Evolutionary conservation across 1,139 yeast genomes (phyloP).

Genomic region (Spathaspora sp.): DNA sequence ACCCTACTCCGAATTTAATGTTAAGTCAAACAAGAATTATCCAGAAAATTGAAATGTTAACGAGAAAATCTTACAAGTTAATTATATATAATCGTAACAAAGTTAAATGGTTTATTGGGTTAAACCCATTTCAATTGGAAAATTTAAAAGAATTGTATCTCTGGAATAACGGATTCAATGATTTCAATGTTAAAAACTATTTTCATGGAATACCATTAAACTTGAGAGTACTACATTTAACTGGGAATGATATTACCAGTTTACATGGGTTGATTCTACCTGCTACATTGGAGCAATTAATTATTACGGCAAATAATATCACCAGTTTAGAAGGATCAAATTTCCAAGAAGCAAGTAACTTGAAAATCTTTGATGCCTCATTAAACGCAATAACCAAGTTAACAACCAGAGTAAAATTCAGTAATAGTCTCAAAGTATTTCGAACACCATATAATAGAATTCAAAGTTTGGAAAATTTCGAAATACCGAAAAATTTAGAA

Average conservation of each 20-base stretch:
- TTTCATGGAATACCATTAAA: slow-evolving; percentile 9
- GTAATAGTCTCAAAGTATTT: slow-evolving; percentile 15
- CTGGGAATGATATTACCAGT: slow-evolving; percentile 19
- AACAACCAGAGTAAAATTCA: slow-evolving; percentile 17
- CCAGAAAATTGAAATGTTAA: slow-evolving; percentile 16
- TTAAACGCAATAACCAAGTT: slow-evolving; percentile 6
- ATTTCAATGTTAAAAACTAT: slow-evolving; percentile 10
- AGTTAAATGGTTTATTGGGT: slow-evolving; percentile 3
- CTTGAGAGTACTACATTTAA: slow-evolving; percentile 18
- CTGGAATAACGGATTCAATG: slow-evolving; percentile 20
- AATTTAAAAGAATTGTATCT: slow-evolving; percentile 19
- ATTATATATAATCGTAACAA: slow-evolving; percentile 13
- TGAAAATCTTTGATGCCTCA: slow-evolving; percentile 8
- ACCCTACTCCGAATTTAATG: slow-evolving; percentile 3
- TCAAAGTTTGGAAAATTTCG: slow-evolving; percentile 9
- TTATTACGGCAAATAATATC: slow-evolving; percentile 20
- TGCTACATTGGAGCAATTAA: slow-evolving; percentile 14
- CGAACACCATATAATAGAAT: slow-evolving; percentile 20
- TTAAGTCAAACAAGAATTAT: slow-evolving; percentile 7
- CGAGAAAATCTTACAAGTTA: slow-evolving; percentile 16
- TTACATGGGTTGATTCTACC: slow-evolving; percentile 17
- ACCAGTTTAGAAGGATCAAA: slow-evolving; percentile 18
- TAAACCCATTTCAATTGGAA: slow-evolving; percentile 15
- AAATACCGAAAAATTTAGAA: slow-evolving; percentile 17
- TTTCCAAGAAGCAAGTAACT: slow-evolving; percentile 14